These are phyloP conservation scores for Penicillium sumatraense DNA, from an alignment of 2,329 filamentous ascomycete species.

Conservation along the genomic window DNA sequence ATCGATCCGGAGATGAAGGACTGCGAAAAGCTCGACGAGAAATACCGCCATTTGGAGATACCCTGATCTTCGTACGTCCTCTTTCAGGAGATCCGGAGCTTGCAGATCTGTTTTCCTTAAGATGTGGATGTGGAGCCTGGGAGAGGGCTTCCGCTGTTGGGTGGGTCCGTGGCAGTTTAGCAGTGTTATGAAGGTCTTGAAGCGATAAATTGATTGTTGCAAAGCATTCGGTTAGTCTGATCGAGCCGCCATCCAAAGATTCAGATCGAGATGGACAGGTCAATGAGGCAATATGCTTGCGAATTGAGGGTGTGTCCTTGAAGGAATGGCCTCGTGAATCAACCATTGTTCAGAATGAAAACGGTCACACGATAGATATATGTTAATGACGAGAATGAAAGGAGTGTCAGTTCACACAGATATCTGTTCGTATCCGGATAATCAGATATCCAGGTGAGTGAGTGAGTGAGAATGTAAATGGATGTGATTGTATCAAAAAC, in stretches of 20 bases:
- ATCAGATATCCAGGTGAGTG: too few species aligned
- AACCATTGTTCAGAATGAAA: conserved; percentile 24
- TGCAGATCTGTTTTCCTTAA: conserved; percentile 16
- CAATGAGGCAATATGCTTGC: conserved; percentile 13
- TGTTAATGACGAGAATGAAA: conserved; percentile 12
- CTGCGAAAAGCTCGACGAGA: conserved; percentile 19
- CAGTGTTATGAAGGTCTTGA: conserved; percentile 14
- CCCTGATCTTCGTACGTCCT: conserved; percentile 22
- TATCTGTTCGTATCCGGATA: too few species aligned
- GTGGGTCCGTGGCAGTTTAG: conserved; percentile 9
- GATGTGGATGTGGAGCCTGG: background rate
- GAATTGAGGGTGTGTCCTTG: conserved; percentile 25
- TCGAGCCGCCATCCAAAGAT: conserved; percentile 7
- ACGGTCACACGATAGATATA: conserved; percentile 4
- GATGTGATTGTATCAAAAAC: too few species aligned
- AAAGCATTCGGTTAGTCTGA: conserved; percentile 16
- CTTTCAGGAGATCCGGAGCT: conserved; percentile 10
- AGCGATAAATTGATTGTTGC: conserved; percentile 23
- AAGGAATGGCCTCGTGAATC: conserved; percentile 32
- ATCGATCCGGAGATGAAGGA: conserved; percentile 59
- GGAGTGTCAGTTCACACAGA: conserved; percentile 8
- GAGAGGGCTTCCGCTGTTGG: background rate
- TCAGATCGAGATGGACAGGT: conserved; percentile 17
- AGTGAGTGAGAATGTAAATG: too few species aligned
- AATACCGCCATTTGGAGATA: conserved; percentile 11